A percentile compares a stretch with the other conserved stretches of the same genome.
Evolutionary conservation across 257 asterid genomes (phyloP).

Genomic region (Solanum sitiens): DNA sequence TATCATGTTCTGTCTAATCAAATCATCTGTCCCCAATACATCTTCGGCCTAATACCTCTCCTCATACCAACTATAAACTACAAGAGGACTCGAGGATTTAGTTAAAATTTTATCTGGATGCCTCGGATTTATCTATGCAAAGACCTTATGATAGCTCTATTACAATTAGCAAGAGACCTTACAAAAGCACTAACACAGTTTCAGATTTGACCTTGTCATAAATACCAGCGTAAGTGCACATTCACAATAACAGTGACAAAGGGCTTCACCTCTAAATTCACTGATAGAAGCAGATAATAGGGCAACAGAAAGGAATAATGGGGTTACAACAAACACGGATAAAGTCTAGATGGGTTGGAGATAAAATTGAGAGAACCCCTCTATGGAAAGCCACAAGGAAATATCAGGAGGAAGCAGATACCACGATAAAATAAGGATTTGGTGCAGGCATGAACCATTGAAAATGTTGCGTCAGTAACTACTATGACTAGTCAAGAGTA

Average conservation of each 20-base stretch:
- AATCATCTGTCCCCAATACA: too few relatives aligned
- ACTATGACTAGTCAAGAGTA: background rate
- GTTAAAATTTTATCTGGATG: background rate
- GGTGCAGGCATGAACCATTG: background rate
- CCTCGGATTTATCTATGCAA: background rate
- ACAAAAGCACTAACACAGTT: background rate
- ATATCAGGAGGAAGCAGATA: background rate
- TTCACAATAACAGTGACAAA: background rate
- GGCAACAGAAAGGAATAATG: background rate
- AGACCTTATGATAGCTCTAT: background rate
- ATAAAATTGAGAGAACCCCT: background rate
- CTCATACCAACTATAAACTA: background rate
- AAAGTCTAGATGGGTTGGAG: background rate
- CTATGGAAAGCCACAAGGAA: background rate
- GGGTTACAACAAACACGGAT: background rate
- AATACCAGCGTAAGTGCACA: background rate
- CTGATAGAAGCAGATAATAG: background rate
- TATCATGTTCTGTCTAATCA: too few relatives aligned
- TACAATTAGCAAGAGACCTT: background rate
- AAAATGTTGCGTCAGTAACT: background rate
- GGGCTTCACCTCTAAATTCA: background rate
- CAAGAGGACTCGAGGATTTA: background rate
- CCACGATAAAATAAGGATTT: background rate
- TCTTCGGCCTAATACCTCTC: too few relatives aligned
- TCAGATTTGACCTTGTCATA: background rate